phyloP scores from a whole-genome alignment of 1,139 yeast genomes.

The Geotrichum bryndzae region DNA sequence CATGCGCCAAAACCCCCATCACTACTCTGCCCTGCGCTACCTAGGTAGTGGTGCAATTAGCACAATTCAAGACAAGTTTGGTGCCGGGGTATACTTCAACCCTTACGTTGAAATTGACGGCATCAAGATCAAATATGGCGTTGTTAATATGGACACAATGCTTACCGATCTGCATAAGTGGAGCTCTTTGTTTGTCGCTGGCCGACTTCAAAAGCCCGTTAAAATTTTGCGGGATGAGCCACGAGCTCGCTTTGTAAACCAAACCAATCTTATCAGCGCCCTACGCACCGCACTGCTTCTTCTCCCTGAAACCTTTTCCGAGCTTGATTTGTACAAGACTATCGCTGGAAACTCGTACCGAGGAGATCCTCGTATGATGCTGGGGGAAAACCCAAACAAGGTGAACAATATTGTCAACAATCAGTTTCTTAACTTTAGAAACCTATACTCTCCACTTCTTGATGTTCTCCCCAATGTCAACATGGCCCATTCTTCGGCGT shows the following conservation, averaged over 20 bases:
- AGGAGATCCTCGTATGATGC: conserved; percentile 83
- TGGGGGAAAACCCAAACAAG: conserved; percentile 89
- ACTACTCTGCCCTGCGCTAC: conserved; percentile 63
- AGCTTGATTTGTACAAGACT: conserved; percentile 61
- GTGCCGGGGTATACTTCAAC: conserved; percentile 90
- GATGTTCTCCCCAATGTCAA: conserved; percentile 40
- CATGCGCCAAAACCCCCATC: conserved; percentile 57
- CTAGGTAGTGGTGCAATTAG: conserved; percentile 59
- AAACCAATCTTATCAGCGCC: conserved; percentile 72
- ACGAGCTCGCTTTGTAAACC: conserved; percentile 58
- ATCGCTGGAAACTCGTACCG: conserved; percentile 77
- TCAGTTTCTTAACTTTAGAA: conserved; percentile 63
- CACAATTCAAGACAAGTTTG: conserved; percentile 53
- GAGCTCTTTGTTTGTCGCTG: conserved; percentile 83
- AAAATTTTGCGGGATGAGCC: conserved; percentile 62
- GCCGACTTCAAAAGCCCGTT: conserved; percentile 92
- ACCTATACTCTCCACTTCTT: conserved; percentile 66
- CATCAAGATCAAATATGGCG: conserved; percentile 76
- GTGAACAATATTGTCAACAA: conserved; percentile 76
- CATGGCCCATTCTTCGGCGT: conserved; percentile 22
- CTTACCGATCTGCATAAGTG: conserved; percentile 70
- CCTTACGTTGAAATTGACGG: conserved; percentile 72
- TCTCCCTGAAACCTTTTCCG: conserved; percentile 50
- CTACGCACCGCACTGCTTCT: conserved; percentile 64
- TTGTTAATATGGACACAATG: conserved; percentile 57